Evolutionary conservation across 306 rosid genomes (phyloP).

Genomic region (Cicer judaicum): DNA sequence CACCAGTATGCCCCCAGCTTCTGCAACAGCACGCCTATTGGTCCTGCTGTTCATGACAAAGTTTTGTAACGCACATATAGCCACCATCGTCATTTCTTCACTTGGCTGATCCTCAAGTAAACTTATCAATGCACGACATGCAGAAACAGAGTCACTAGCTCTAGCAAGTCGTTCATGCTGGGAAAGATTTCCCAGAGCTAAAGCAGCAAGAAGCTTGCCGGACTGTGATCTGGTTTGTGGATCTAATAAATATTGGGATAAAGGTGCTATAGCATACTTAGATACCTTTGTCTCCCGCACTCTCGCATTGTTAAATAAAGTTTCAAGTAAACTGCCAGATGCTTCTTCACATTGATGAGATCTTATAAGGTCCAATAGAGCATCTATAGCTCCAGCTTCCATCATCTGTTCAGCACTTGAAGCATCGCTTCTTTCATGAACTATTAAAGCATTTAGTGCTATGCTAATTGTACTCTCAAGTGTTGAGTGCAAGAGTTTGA

Average conservation of each 20-base stretch:
- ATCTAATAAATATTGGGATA: constrained; percentile 89
- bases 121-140: constrained; percentile 91
- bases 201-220: constrained; percentile 92
- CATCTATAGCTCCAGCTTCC: constrained; percentile 90
- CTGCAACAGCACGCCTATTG: constrained; percentile 96
- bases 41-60: constrained; percentile 97
- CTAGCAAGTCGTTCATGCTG: constrained; percentile 89
- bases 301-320: constrained; percentile 83
- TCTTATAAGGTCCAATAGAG: constrained; percentile 81
- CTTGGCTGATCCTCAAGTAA: constrained; percentile 95
- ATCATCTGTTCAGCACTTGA: constrained; percentile 88
- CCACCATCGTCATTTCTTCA: constrained; percentile 95
- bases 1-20: constrained; percentile 96
- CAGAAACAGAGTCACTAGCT: constrained; percentile 86
- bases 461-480: constrained; percentile 72
- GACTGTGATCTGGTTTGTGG: constrained; percentile 85
- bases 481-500: constrained; percentile 87
- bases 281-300: constrained; percentile 92
- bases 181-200: constrained; percentile 91
- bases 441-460: constrained; percentile 77
- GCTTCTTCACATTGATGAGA: constrained; percentile 97
- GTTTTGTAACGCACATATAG: constrained; percentile 94
- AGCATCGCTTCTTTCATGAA: constrained; percentile 79
- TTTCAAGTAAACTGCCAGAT: constrained; percentile 85
- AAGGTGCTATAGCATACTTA: constrained; percentile 89